Evolutionary conservation across 352 stramenopile genomes (phyloP).

Genomic region (Thalassiosira exigua): DNA sequence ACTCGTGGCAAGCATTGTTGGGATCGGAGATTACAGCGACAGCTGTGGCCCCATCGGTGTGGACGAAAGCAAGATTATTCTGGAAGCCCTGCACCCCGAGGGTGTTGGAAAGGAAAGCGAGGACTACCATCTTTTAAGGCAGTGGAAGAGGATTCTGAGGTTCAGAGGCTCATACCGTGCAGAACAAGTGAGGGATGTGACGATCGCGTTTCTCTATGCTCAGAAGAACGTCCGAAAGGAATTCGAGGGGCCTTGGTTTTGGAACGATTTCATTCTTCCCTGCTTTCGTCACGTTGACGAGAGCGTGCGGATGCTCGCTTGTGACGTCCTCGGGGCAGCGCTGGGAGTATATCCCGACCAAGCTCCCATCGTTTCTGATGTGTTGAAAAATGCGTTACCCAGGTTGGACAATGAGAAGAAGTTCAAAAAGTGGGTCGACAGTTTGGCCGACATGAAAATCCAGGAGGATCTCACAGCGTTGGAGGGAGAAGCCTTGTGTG

Average conservation of each 20-base stretch:
- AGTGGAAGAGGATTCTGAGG: slow-evolving; percentile 57
- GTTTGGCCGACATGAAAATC: slow-evolving; percentile 47
- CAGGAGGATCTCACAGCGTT: slow-evolving; percentile 54
- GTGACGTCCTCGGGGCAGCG: slow-evolving; percentile 55
- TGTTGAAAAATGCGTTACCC: slow-evolving; percentile 40
- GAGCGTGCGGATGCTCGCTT: slow-evolving; percentile 50
- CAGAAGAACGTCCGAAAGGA: slow-evolving; percentile 49
- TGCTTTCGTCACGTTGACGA: slow-evolving; percentile 58
- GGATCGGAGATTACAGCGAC: slow-evolving; percentile 50
- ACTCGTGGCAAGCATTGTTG: slow-evolving; percentile 32
- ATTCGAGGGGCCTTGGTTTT: slow-evolving; percentile 48
- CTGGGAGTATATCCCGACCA: slow-evolving; percentile 52
- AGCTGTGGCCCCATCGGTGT: slow-evolving; percentile 36
- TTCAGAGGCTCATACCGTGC: slow-evolving; percentile 40
- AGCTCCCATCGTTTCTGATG: slow-evolving; percentile 49
- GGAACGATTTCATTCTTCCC: slow-evolving; percentile 60
- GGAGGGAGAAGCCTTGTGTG: slow-evolving; percentile 44
- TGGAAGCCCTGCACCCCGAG: slow-evolving; percentile 58
- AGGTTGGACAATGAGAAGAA: slow-evolving; percentile 47
- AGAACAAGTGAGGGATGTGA: slow-evolving; percentile 48
- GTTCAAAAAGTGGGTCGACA: slow-evolving; percentile 52
- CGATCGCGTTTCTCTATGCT: slow-evolving; percentile 42
- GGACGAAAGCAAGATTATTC: slow-evolving; percentile 51
- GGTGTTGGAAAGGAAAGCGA: slow-evolving; percentile 45
- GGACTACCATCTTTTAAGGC: slow-evolving; percentile 50